A percentile compares a stretch with the other conserved stretches of the same genome.
These are phyloP conservation scores for Podila verticillata DNA, from an alignment of 192 early-diverging fungal species.

Conservation along the genomic window DNA sequence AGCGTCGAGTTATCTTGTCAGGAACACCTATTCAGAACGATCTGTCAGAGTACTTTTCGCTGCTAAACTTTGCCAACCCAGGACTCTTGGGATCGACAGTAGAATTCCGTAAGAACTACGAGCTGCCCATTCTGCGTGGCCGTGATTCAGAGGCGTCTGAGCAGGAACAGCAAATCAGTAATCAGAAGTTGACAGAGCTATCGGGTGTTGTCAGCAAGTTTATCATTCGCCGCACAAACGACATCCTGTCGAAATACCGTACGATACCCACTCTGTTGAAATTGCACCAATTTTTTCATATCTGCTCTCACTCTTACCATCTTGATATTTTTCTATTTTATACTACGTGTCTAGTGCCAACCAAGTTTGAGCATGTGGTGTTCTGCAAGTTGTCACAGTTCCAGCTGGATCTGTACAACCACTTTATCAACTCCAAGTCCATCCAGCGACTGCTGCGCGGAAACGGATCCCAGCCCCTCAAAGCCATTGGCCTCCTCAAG, in stretches of 20 bases:
- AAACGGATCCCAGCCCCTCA: conserved; percentile 83
- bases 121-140: conserved; percentile 93
- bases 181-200: conserved; percentile 87
- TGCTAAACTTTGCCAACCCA: conserved; percentile 96
- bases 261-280: conserved; percentile 24
- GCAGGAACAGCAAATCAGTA: conserved; percentile 77
- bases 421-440: conserved; percentile 76
- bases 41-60: conserved; percentile 91
- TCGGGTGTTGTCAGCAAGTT: conserved; percentile 90
- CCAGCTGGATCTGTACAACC: conserved; percentile 85
- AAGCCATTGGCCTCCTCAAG: conserved; percentile 91
- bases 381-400: conserved; percentile 86
- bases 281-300: background rate
- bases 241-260: conserved; percentile 96
- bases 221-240: conserved; percentile 97
- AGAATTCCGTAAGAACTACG: conserved; percentile 94
- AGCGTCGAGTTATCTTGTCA: conserved; percentile 92
- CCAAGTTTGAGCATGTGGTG: conserved; percentile 98
- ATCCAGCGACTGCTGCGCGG: conserved; percentile 78
- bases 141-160: conserved; percentile 91
- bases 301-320: background rate
- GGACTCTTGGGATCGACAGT: conserved; percentile 84
- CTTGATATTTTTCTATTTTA: conserved; percentile 5
- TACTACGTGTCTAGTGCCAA: conserved; percentile 74
- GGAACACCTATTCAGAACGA: conserved; percentile 94